A percentile compares a stretch with the other conserved stretches of the same genome.
Conservation (phyloP, 1,284 basidiomycete genomes). For the Puccinia brachypodii region DNA sequence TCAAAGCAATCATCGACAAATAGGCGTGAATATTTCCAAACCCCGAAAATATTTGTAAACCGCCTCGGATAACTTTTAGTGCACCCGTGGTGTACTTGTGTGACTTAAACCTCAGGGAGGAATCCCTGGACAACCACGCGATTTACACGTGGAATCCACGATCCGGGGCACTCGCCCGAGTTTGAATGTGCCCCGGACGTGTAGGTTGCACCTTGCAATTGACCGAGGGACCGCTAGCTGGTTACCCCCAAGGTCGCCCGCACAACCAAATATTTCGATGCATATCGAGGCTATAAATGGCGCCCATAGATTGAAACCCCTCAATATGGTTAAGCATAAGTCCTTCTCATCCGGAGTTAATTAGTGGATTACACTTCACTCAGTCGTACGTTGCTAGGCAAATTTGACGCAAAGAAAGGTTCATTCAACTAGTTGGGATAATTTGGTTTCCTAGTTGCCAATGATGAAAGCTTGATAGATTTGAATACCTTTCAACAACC, state of each 20-base stretch:
- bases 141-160: too few species aligned
- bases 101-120: too few species aligned
- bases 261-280: background rate
- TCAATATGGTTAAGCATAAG: background rate
- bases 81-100: too few species aligned
- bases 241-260: background rate
- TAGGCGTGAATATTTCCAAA: too few species aligned
- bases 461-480: background rate
- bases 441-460: conserved; percentile 13
- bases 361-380: background rate
- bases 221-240: background rate
- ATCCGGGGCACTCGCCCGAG: too few species aligned
- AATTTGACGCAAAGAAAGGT: background rate
- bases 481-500: background rate
- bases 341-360: background rate
- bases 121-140: too few species aligned
- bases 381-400: background rate
- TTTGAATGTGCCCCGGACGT: too few species aligned
- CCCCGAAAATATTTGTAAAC: too few species aligned
- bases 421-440: background rate
- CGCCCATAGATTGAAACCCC: background rate
- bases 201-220: too few species aligned
- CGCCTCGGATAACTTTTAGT: too few species aligned
- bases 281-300: background rate
- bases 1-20: too few species aligned